Conservation (phyloP, 1,139 yeast genomes). For the Candida tetrigidarum region DNA sequence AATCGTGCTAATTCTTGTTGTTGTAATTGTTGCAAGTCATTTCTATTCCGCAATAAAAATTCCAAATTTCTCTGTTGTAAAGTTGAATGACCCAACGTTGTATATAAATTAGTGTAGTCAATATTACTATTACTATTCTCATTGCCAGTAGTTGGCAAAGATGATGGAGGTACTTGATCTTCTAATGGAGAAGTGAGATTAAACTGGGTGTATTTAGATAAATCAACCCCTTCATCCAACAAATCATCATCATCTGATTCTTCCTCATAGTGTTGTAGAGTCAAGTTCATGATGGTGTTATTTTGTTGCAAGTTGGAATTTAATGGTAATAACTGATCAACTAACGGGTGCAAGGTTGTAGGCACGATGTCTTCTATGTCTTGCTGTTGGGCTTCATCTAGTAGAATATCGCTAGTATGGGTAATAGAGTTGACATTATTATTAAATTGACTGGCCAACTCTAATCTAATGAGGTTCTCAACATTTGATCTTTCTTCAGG, state of each 20-base stretch:
- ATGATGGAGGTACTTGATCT: slow-evolving; percentile 7
- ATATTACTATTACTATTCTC: slow-evolving; percentile 12
- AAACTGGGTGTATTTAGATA: slow-evolving; percentile 34
- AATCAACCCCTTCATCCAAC: slow-evolving; percentile 36
- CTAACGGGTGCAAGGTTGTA: slow-evolving; percentile 31
- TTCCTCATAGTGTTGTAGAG: slow-evolving; percentile 31
- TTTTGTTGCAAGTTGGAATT: slow-evolving; percentile 5
- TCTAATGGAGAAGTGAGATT: slow-evolving; percentile 20
- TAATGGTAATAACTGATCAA: slow-evolving; percentile 31
- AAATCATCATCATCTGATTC: slow-evolving; percentile 27
- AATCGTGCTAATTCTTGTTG: slow-evolving; percentile 22
- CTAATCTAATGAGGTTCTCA: slow-evolving; percentile 35
- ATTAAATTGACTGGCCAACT: slow-evolving; percentile 24
- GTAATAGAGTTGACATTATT: slow-evolving; percentile 17
- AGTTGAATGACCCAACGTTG: slow-evolving; percentile 35
- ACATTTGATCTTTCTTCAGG: slow-evolving; percentile 38
- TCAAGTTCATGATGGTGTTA: slow-evolving; percentile 9
- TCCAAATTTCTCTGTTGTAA: slow-evolving; percentile 34
- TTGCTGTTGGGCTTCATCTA: slow-evolving; percentile 2
- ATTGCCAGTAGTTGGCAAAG: no score
- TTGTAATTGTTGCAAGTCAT: slow-evolving; percentile 23
- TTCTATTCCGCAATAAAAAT: slow-evolving; percentile 25
- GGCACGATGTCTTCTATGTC: slow-evolving; percentile 6
- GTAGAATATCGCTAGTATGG: slow-evolving; percentile 3
- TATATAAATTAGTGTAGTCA: slow-evolving; percentile 28